Evolutionary conservation across 148 eudicot genomes (phyloP), one percentile per base, ranked within the genome.

Genomic region (Rhododendron mucronatum): DNA sequence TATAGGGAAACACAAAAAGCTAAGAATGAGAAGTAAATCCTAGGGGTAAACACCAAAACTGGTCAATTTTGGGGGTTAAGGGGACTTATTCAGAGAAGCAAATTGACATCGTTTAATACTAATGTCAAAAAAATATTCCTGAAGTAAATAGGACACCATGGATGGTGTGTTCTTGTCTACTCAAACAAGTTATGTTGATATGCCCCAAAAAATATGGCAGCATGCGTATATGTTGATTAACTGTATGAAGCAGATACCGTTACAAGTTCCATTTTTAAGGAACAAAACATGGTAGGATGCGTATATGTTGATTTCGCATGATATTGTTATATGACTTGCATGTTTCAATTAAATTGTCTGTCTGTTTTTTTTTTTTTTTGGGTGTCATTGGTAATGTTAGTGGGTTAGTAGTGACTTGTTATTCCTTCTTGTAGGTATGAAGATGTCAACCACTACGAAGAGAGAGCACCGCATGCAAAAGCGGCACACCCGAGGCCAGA

Each of bases 401-500:
- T 13, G 55, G 16, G 55, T 51, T 11, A 51, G 16, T 51, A 51
- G 15, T 51, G 55, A 51, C 55, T 55, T 47, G 28, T 33, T 57
- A 39, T 85, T 57, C 71, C 10, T 75, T 26, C 11, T 3, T 85
- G 53, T 65, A 93, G 95, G 92, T 87, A 85, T 61, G 92, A 93
- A 69, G 98, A 96, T 81, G 94, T 96, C 57, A 96, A 94, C 79
- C 81, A 89, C 33, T 96, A 87, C n/a, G 78, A 87, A 39, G 88
- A 89, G 75, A 96, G 88, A 84, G 98, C 98, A 16, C 98, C 98
- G n/a, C 86, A 92, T 84, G 94, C 96, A 5, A 96, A 89, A 87
- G 84, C 80, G 23, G 95, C 98, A 69, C 98, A 96, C 82, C 98
- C 98, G 7, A 28, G 79, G 78, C 98, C 98, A 1, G 98, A 96